phyloP scores from a whole-genome alignment of 768 basidiomycete species.

The Hericium erinaceus region DNA sequence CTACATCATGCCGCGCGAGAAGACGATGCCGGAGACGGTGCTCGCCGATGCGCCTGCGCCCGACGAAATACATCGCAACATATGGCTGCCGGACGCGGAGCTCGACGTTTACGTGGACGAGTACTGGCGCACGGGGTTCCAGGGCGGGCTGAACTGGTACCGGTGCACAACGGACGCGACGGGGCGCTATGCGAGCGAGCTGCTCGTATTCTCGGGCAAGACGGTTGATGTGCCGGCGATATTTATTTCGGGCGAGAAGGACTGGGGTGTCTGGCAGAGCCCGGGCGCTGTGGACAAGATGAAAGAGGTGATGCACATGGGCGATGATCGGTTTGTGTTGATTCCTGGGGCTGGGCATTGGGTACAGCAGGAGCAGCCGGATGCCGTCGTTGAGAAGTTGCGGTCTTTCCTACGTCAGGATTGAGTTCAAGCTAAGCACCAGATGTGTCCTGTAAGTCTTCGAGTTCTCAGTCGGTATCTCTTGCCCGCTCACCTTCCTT shows the following conservation, averaged over 20 bases:
- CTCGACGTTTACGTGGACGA: conserved; percentile 39
- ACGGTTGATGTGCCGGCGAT: conserved; percentile 43
- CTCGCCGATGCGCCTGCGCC: conserved; percentile 24
- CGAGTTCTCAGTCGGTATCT: too few relatives aligned
- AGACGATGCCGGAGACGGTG: conserved; percentile 45
- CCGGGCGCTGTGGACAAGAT: conserved; percentile 41
- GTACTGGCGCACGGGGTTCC: conserved; percentile 47
- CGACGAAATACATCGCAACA: conserved; percentile 18
- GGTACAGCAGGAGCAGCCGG: conserved; percentile 50
- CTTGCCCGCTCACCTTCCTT: too few relatives aligned
- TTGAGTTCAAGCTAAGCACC: too few relatives aligned
- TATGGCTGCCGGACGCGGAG: conserved; percentile 43
- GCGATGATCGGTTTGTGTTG: conserved; percentile 38
- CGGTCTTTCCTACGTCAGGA: neutral
- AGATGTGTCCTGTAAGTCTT: too few relatives aligned
- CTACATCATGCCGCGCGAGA: conserved; percentile 50
- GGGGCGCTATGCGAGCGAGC: conserved; percentile 26
- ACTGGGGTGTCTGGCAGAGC: conserved; percentile 53
- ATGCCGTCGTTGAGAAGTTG: conserved; percentile 27
- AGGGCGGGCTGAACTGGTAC: conserved; percentile 55
- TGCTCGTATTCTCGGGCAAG: conserved; percentile 36
- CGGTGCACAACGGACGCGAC: conserved; percentile 28
- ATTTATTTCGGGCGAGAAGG: conserved; percentile 45
- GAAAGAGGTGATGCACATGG: conserved; percentile 24
- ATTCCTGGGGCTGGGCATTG: conserved; percentile 53